Conservation (phyloP, 495 filamentous ascomycete species). For the Aspergillus campestris region DNA sequence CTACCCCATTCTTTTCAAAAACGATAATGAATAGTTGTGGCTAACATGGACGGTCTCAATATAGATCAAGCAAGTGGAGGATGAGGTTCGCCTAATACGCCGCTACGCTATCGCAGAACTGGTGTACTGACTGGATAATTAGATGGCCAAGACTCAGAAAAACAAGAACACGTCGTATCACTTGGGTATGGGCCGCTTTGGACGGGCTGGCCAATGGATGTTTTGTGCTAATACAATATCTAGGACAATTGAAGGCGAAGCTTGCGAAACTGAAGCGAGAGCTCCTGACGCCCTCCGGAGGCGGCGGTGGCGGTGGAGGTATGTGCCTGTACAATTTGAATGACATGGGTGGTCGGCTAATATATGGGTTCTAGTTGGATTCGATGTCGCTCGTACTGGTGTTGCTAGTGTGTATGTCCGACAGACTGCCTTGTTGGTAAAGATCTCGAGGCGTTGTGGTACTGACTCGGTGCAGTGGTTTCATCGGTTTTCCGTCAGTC, state of each 20-base stretch:
- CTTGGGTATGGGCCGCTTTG: conserved; percentile 41
- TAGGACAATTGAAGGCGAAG: conserved; percentile 94
- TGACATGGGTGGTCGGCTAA: not conserved
- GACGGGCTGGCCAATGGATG: not conserved
- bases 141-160: conserved; percentile 96
- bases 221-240: conserved; percentile 19
- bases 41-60: conserved; percentile 15
- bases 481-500: conserved; percentile 85
- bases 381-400: conserved; percentile 96
- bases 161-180: conserved; percentile 94
- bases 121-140: conserved; percentile 12
- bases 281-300: conserved; percentile 73
- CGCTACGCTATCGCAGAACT: not conserved
- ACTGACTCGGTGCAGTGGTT: conserved; percentile 31
- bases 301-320: conserved; percentile 71
- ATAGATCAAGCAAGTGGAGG: conserved; percentile 96
- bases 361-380: conserved; percentile 51
- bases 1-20: conserved; percentile 2
- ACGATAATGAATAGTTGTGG: conserved; percentile 9
- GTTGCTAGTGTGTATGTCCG: conserved; percentile 84
- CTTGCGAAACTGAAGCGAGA: conserved; percentile 96
- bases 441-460: not conserved
- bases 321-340: conserved; percentile 16
- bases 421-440: not conserved
- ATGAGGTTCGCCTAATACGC: conserved; percentile 53